phyloP scores from a whole-genome alignment of 2,329 filamentous ascomycete species.

The Helminthosporium solani region DNA sequence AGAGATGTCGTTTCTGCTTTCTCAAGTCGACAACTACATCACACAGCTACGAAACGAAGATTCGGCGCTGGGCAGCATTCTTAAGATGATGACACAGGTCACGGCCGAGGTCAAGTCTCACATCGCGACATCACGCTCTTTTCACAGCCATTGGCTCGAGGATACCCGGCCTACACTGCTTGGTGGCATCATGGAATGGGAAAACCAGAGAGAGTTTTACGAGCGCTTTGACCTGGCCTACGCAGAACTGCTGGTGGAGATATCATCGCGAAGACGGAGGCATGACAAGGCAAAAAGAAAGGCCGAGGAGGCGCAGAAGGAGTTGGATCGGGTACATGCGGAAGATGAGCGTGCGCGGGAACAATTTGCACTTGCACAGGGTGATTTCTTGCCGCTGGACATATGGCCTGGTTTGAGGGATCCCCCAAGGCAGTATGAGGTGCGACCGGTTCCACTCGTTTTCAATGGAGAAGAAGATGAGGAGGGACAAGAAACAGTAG shows the following conservation, averaged over 20 bases:
- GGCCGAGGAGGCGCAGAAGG: constrained; percentile 74
- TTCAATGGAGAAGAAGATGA: constrained; percentile 18
- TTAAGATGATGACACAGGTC: constrained; percentile 67
- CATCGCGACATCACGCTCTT: constrained; percentile 64
- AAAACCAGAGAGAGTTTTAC: constrained; percentile 77
- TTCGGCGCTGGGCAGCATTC: constrained; percentile 61
- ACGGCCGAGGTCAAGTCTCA: constrained; percentile 65
- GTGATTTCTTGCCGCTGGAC: constrained; percentile 83
- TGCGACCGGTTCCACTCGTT: constrained; percentile 23
- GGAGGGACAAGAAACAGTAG: constrained; percentile 12
- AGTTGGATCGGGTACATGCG: constrained; percentile 72
- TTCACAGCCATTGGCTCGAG: constrained; percentile 63
- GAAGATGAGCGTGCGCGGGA: constrained; percentile 72
- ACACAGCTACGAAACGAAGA: constrained; percentile 58
- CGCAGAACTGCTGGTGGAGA: constrained; percentile 79
- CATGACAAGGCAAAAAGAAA: constrained; percentile 74
- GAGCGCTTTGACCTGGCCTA: constrained; percentile 84
- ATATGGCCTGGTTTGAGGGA: constrained; percentile 68
- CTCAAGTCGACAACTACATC: constrained; percentile 63
- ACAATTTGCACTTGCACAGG: constrained; percentile 76
- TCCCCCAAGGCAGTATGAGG: constrained; percentile 37
- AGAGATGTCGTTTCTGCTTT: constrained; percentile 73
- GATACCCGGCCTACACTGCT: constrained; percentile 72
- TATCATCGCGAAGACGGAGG: constrained; percentile 69
- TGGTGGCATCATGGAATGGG: constrained; percentile 69